A percentile compares a stretch with the other conserved stretches of the same genome.
Conservation (phyloP, 2,329 filamentous ascomycete genomes). For the Cercospora zeae-maydis region DNA sequence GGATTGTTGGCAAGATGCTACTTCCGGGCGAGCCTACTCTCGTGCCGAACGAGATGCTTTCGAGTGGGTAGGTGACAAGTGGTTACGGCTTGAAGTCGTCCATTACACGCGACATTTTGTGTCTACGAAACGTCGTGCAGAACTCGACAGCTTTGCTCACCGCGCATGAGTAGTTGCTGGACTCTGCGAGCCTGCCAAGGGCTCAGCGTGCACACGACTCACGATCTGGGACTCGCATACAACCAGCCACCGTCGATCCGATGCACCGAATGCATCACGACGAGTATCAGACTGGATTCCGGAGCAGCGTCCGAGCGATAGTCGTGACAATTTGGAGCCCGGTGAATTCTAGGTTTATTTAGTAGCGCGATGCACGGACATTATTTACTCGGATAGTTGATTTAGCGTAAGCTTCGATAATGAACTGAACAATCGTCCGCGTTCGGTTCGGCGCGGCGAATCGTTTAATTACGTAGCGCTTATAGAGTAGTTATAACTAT, state of each 20-base stretch:
- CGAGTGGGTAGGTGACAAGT: not conserved
- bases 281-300: not conserved
- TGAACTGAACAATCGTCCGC: too few relatives aligned
- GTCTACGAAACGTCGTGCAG: not conserved
- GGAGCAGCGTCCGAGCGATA: not conserved
- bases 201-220: not conserved
- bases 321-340: not conserved
- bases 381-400: too few relatives aligned
- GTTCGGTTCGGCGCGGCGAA: too few relatives aligned
- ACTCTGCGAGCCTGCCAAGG: not conserved
- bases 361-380: too few relatives aligned
- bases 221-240: not conserved
- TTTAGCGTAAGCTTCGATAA: too few relatives aligned
- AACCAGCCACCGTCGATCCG: not conserved
- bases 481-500: too few relatives aligned
- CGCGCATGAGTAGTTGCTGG: not conserved
- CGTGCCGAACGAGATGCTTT: not conserved
- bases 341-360: too few relatives aligned
- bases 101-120: not conserved
- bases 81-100: not conserved
- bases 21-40: not conserved
- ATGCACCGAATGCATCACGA: not conserved
- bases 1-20: conserved; percentile 4
- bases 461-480: too few relatives aligned
- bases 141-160: not conserved